These are phyloP conservation scores for Metarhizium album DNA, from an alignment of 2,329 filamentous ascomycete species.

Conservation along the genomic window DNA sequence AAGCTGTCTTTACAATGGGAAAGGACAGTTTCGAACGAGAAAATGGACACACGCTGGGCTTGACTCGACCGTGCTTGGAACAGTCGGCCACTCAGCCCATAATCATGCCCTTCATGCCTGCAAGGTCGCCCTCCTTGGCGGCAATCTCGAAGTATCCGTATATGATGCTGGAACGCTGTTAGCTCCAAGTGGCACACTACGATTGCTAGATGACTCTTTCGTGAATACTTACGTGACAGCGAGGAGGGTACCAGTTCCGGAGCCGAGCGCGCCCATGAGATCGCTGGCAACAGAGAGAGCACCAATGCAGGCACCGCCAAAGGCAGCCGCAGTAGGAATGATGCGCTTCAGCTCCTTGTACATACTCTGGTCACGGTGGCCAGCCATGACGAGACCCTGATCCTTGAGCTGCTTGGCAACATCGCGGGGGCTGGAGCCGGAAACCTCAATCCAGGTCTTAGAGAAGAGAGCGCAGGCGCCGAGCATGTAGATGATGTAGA, in stretches of 20 bases:
- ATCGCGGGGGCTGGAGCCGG: conserved; percentile 91
- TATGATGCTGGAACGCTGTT: conserved; percentile 62
- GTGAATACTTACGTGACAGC: conserved; percentile 82
- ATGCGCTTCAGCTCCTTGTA: conserved; percentile 99
- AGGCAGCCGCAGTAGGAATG: conserved; percentile 94
- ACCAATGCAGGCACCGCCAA: conserved; percentile 98
- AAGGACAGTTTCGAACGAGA: not conserved
- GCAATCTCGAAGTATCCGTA: conserved; percentile 99
- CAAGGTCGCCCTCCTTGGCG: conserved; percentile 93
- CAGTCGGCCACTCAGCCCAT: conserved; percentile 43
- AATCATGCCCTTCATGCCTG: conserved; percentile 65
- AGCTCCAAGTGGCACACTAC: not conserved
- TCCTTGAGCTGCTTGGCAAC: conserved; percentile 99
- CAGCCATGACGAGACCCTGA: conserved; percentile 98
- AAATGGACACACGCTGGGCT: not conserved
- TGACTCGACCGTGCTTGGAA: not conserved
- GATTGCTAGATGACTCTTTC: not conserved
- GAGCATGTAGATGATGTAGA: conserved; percentile 97
- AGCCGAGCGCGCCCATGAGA: conserved; percentile 89
- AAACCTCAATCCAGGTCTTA: conserved; percentile 99
- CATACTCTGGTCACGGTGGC: conserved; percentile 99
- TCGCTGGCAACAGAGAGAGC: conserved; percentile 92
- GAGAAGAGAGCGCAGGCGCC: conserved; percentile 96
- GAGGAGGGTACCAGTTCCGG: conserved; percentile 93
- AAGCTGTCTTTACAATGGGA: conserved; percentile 1